Conservation (phyloP, 805 yeast species). For the Lachancea quebecensis region DNA sequence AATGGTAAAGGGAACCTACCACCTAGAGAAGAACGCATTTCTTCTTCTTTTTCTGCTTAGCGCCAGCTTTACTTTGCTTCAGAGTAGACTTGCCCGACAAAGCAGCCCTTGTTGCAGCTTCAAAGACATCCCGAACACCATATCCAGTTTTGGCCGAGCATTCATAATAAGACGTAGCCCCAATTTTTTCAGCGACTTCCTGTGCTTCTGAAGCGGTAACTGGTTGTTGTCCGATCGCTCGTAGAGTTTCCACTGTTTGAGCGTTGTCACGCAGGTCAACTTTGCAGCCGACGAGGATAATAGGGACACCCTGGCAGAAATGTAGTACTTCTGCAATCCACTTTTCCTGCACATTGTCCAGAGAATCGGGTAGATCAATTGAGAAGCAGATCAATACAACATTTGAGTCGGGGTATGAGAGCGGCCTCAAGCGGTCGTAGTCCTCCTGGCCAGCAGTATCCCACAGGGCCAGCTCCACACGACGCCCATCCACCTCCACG, state of each 20-base stretch:
- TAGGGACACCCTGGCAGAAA: conserved; percentile 91
- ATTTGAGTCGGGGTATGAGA: conserved; percentile 87
- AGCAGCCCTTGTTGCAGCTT: conserved; percentile 88
- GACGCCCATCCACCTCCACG: conserved; percentile 84
- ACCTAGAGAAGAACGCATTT: conserved; percentile 63
- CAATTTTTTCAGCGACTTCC: conserved; percentile 81
- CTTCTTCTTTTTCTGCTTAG: conserved; percentile 50
- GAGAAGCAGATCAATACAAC: conserved; percentile 90
- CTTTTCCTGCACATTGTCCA: conserved; percentile 90
- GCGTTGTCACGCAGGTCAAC: conserved; percentile 81
- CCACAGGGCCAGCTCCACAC: conserved; percentile 92
- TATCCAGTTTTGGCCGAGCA: conserved; percentile 89
- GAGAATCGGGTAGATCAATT: conserved; percentile 83
- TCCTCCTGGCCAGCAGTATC: conserved; percentile 99
- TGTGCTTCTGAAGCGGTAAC: conserved; percentile 79
- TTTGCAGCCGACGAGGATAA: conserved; percentile 88
- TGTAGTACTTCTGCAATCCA: conserved; percentile 93
- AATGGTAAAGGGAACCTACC: neutral
- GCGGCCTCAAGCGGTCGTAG: conserved; percentile 87
- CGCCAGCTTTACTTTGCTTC: conserved; percentile 26
- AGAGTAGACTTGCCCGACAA: conserved; percentile 47
- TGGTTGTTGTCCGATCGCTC: conserved; percentile 72
- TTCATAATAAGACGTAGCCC: conserved; percentile 80
- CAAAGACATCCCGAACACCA: conserved; percentile 90
- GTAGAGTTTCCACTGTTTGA: conserved; percentile 64